These are phyloP conservation scores for Saturnispora sekii DNA, from an alignment of 805 yeast genomes.

Conservation along the genomic window DNA sequence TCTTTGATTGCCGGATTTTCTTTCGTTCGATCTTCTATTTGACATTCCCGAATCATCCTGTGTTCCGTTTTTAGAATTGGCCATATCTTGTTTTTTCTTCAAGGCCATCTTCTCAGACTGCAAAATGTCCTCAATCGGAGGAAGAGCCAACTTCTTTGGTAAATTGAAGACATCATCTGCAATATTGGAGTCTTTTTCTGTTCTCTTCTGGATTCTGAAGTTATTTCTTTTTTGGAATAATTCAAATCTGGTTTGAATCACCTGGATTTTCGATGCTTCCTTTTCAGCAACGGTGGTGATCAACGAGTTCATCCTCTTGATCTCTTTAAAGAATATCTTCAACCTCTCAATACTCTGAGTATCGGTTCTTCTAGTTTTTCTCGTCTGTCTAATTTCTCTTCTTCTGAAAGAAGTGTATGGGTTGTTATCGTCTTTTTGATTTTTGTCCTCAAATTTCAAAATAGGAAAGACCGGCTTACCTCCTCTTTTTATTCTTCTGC, in stretches of 20 bases:
- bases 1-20: conserved; percentile 2
- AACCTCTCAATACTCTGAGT: conserved; percentile 80
- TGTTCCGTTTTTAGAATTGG: not conserved
- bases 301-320: conserved; percentile 65
- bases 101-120: conserved; percentile 6
- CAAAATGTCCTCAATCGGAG: conserved; percentile 13
- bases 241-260: conserved; percentile 64
- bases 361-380: conserved; percentile 94
- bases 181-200: conserved; percentile 54
- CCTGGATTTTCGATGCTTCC: conserved; percentile 54
- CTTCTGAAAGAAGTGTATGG: conserved; percentile 95
- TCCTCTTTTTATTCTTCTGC: conserved; percentile 54
- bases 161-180: conserved; percentile 78
- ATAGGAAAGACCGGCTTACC: conserved; percentile 69
- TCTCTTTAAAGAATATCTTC: conserved; percentile 60
- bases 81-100: conserved; percentile 11
- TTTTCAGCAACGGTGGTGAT: conserved; percentile 64
- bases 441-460: conserved; percentile 77
- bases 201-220: conserved; percentile 55
- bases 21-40: not conserved
- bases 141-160: conserved; percentile 48
- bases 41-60: not conserved
- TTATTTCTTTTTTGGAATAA: conserved; percentile 30
- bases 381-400: conserved; percentile 88
- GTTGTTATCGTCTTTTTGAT: conserved; percentile 75